phyloP scores from a whole-genome alignment of 805 yeast genomes.

The Schizosaccharomyces osmophilus region DNA sequence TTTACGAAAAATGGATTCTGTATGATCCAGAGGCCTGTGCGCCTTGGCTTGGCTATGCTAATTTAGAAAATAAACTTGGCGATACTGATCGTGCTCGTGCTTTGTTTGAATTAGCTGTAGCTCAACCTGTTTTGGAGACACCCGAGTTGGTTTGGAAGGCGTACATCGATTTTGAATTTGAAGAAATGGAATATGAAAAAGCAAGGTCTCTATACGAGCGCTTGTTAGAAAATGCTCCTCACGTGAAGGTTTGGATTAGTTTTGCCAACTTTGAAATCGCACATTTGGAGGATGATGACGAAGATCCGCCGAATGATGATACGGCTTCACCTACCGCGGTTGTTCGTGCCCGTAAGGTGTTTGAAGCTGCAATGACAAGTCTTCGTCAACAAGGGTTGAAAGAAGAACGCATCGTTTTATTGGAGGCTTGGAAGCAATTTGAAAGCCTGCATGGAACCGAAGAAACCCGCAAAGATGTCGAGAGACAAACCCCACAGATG shows the following conservation, averaged over 20 bases:
- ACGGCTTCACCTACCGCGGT: conserved; percentile 15
- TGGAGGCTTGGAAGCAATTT: conserved; percentile 39
- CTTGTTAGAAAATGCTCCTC: conserved; percentile 15
- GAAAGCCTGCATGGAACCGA: conserved; percentile 37
- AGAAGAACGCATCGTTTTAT: conserved; percentile 26
- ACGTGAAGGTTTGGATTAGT: conserved; percentile 31
- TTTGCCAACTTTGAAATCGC: conserved; percentile 49
- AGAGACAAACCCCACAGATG: conserved; percentile 28
- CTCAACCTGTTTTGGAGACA: conserved; percentile 11
- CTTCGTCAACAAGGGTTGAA: conserved; percentile 18
- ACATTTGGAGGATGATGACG: conserved; percentile 18
- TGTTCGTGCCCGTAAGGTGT: conserved; percentile 28
- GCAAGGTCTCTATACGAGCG: conserved; percentile 30
- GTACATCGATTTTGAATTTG: conserved; percentile 36
- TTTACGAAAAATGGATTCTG: conserved; percentile 46
- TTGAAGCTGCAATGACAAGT: conserved; percentile 26
- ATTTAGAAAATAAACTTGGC: conserved; percentile 39
- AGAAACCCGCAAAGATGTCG: conserved; percentile 17
- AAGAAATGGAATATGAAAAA: conserved; percentile 28
- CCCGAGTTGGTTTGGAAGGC: conserved; percentile 15
- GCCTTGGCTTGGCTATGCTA: conserved; percentile 41
- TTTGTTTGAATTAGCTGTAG: conserved; percentile 30
- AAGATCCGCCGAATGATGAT: conserved; percentile 23
- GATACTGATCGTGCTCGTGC: conserved; percentile 48
- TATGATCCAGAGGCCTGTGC: conserved; percentile 18